Evolutionary conservation across 2,329 filamentous ascomycete species (phyloP).

Genomic region (Ophiocordyceps camponoti-floridani): DNA sequence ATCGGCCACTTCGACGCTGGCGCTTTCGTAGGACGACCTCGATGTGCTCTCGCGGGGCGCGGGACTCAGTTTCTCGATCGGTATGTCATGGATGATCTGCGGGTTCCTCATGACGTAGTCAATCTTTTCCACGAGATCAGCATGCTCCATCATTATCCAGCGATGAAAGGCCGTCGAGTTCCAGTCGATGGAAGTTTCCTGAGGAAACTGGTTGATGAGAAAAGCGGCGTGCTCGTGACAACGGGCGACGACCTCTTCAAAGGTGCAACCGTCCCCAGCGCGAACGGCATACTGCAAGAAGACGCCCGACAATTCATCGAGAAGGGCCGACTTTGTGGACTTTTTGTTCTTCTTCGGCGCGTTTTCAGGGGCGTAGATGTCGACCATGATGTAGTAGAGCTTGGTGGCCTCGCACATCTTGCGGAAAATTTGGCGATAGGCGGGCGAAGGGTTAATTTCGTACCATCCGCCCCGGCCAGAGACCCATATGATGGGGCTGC

Average conservation of each 20-base stretch:
- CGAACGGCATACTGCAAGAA: conserved; percentile 27
- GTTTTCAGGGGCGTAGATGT: conserved; percentile 27
- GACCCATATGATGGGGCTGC: conserved; percentile 45
- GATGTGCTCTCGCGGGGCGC: conserved; percentile 3
- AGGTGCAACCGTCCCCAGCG: conserved; percentile 32
- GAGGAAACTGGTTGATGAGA: conserved; percentile 31
- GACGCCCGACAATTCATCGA: conserved; percentile 11
- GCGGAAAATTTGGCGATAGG: conserved; percentile 37
- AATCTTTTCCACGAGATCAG: conserved; percentile 11
- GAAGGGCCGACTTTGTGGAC: conserved; percentile 11
- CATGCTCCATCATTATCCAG: conserved; percentile 24
- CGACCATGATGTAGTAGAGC: conserved; percentile 44
- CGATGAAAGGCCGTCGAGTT: conserved; percentile 25
- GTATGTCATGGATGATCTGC: conserved; percentile 4
- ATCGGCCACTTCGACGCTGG: conserved; percentile 3
- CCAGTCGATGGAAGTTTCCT: conserved; percentile 21
- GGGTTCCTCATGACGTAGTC: conserved; percentile 7
- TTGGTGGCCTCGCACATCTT: conserved; percentile 45
- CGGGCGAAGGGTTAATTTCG: conserved; percentile 39
- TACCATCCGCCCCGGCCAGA: conserved; percentile 43
- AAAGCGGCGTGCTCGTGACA: conserved; percentile 31
- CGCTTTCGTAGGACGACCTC: conserved; percentile 2
- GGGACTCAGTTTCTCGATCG: conserved; percentile 4
- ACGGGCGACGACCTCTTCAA: conserved; percentile 27
- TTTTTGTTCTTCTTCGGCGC: conserved; percentile 12